These are phyloP conservation scores for Bertia moriformis DNA, from an alignment of 2,329 filamentous ascomycete genomes.

Conservation along the genomic window DNA sequence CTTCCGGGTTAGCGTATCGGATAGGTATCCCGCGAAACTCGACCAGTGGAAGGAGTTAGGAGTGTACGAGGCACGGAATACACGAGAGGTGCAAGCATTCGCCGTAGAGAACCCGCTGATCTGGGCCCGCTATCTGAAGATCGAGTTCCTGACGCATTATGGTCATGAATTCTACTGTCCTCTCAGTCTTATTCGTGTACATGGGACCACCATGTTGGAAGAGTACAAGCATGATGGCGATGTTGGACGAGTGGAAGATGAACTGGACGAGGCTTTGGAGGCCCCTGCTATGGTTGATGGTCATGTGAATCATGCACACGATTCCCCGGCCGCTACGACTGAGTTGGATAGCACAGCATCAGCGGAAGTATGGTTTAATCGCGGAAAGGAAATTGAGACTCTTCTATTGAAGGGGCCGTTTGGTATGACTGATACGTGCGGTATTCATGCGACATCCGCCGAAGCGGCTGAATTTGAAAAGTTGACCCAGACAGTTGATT, in stretches of 20 bases:
- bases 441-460: too few species aligned
- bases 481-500: too few species aligned
- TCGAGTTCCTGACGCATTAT: conserved; percentile 60
- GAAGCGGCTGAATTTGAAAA: too few species aligned
- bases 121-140: conserved; percentile 57
- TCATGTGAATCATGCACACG: not conserved
- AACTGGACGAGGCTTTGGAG: conserved; percentile 13
- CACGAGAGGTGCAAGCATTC: conserved; percentile 60
- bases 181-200: conserved; percentile 53
- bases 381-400: not conserved
- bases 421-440: not conserved
- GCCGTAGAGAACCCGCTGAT: conserved; percentile 58
- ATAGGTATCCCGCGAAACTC: conserved; percentile 57
- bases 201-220: conserved; percentile 60
- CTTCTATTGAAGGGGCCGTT: not conserved
- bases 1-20: conserved; percentile 58
- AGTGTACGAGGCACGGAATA: conserved; percentile 56
- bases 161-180: conserved; percentile 66
- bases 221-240: conserved; percentile 55
- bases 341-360: not conserved
- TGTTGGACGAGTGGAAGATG: conserved; percentile 30
- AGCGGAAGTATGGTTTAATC: not conserved
- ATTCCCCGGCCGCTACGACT: not conserved
- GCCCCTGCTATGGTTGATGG: too few species aligned
- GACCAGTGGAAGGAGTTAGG: conserved; percentile 60